These are phyloP conservation scores for Heimioporus sp. DNA, from an alignment of 768 basidiomycete species.

Conservation along the genomic window DNA sequence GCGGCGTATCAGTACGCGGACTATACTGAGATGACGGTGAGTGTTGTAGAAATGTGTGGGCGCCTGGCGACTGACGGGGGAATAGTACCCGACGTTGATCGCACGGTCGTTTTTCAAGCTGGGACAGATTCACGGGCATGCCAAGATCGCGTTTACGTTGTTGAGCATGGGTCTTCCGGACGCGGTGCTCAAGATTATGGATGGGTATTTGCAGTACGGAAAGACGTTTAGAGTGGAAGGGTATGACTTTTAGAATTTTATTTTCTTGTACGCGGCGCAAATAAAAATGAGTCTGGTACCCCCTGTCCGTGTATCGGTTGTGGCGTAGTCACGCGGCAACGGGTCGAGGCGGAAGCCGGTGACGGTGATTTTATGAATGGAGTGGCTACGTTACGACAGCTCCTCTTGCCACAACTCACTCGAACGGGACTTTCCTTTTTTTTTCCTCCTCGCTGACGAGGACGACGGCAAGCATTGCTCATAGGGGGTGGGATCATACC, in stretches of 20 bases:
- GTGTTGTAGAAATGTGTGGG: constrained; percentile 28
- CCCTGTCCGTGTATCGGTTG: neutral
- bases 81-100: constrained; percentile 81
- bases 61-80: neutral
- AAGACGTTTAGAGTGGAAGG: constrained; percentile 87
- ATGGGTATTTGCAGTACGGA: constrained; percentile 86
- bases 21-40: constrained; percentile 84
- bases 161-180: constrained; percentile 94
- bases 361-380: neutral
- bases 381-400: constrained; percentile 6
- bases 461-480: too few species aligned
- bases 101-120: constrained; percentile 92
- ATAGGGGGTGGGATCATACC: too few species aligned
- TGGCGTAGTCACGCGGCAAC: neutral
- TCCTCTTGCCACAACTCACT: neutral
- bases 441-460: neutral
- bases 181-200: constrained; percentile 88
- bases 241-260: constrained; percentile 58
- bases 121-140: constrained; percentile 88
- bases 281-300: too few species aligned
- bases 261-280: neutral
- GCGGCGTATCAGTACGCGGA: constrained; percentile 91
- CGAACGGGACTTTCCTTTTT: neutral
- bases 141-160: constrained; percentile 90
- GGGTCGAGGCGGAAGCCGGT: constrained; percentile 14